Evolutionary conservation across 306 rosid genomes (phyloP).

Genomic region (Elaeagnus macrophylla): DNA sequence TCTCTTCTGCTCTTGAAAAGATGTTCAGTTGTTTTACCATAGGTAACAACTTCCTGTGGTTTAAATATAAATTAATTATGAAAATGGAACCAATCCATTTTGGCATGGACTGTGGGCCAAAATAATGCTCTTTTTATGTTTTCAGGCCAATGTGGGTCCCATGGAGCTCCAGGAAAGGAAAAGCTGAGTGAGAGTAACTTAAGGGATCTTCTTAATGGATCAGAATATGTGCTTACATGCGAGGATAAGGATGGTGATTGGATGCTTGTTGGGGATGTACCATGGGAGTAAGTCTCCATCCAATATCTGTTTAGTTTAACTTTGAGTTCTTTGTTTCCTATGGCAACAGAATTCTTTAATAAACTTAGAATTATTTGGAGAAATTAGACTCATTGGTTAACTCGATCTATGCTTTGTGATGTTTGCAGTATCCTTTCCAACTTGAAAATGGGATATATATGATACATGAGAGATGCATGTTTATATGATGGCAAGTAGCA

Average conservation of each 20-base stretch:
- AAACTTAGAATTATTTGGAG: background rate
- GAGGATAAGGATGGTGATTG: slow-evolving; percentile 96
- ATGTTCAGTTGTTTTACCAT: slow-evolving; percentile 94
- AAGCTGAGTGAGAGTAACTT: slow-evolving; percentile 79
- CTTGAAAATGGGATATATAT: background rate
- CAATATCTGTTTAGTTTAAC: background rate
- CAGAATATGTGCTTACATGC: slow-evolving; percentile 83
- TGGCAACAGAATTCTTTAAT: background rate
- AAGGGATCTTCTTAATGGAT: slow-evolving; percentile 90
- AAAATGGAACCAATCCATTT: background rate
- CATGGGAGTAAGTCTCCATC: slow-evolving; percentile 74
- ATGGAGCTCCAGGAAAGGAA: slow-evolving; percentile 70
- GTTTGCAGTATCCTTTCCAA: background rate
- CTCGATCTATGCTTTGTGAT: background rate
- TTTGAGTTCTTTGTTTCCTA: background rate
- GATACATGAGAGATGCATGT: background rate
- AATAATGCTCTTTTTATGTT: slow-evolving; percentile 18
- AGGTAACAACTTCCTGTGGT: slow-evolving; percentile 32
- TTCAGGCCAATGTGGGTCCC: slow-evolving; percentile 85
- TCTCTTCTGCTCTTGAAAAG: slow-evolving; percentile 91
- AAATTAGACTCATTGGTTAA: background rate
- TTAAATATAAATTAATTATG: slow-evolving; percentile 1
- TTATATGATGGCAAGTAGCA: background rate
- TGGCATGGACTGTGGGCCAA: slow-evolving; percentile 14
- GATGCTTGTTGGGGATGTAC: slow-evolving; percentile 99